Conservation (phyloP, 2,329 filamentous ascomycete genomes). For the Diaporthe sp. region DNA sequence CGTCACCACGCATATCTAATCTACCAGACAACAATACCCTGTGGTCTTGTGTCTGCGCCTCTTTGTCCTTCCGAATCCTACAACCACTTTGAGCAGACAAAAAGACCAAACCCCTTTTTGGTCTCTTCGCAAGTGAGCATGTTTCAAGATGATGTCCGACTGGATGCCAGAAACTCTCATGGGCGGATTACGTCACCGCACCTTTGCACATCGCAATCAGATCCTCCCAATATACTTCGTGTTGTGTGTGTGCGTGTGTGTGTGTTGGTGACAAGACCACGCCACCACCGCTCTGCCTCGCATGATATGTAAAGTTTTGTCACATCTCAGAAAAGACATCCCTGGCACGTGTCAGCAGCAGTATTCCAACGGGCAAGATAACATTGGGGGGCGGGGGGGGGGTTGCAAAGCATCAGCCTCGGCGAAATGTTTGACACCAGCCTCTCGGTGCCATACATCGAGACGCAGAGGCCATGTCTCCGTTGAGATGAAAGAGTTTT, state of each 20-base stretch:
- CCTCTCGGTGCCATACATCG: background rate
- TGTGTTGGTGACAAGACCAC: background rate
- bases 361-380: background rate
- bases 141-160: slow-evolving; percentile 17
- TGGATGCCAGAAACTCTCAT: background rate
- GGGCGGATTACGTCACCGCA: background rate
- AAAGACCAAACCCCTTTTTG: background rate
- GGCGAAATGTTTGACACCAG: background rate
- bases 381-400: too few relatives aligned
- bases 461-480: background rate
- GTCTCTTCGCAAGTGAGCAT: background rate
- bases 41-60: background rate
- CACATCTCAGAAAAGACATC: slow-evolving; percentile 38
- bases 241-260: background rate
- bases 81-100: background rate
- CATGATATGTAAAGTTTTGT: background rate
- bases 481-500: too few relatives aligned
- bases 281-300: background rate
- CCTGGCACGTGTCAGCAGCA: slow-evolving; percentile 34
- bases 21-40: background rate
- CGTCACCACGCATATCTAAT: background rate
- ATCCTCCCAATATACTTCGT: background rate
- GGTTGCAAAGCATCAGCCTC: background rate
- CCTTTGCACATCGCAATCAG: slow-evolving; percentile 10
- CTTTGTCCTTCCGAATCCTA: slow-evolving; percentile 1